These are phyloP conservation scores for Prunella vulgaris DNA, from an alignment of 257 asterid species.

Conservation along the genomic window DNA sequence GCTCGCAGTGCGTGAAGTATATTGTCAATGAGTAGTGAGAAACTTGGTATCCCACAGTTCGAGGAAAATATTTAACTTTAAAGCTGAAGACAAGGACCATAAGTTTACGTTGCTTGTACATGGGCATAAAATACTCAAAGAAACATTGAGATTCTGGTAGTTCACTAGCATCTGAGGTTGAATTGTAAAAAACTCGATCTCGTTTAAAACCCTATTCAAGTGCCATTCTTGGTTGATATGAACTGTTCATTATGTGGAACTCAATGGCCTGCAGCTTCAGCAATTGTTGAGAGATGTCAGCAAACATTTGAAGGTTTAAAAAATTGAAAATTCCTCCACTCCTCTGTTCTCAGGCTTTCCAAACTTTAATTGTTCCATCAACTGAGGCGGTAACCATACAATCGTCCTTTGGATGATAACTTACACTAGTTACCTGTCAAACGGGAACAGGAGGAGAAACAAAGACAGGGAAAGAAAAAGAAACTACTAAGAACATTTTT, in stretches of 20 bases:
- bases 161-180: background rate
- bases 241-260: background rate
- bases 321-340: background rate
- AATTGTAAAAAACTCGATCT: background rate
- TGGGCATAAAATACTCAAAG: background rate
- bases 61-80: too few species aligned
- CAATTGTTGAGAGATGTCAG: background rate
- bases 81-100: background rate
- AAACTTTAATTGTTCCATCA: constrained; percentile 82
- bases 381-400: constrained; percentile 90
- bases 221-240: background rate
- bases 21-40: too few species aligned
- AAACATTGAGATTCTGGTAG: background rate
- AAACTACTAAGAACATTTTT: background rate
- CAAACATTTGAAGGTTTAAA: background rate
- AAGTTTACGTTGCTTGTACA: background rate
- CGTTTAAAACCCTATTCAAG: background rate
- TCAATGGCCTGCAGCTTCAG: background rate
- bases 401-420: constrained; percentile 85
- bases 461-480: background rate
- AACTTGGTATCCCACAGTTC: too few species aligned
- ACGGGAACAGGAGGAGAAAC: constrained; percentile 10
- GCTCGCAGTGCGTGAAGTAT: too few species aligned
- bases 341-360: constrained; percentile 57
- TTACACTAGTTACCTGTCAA: constrained; percentile 84